Conservation (phyloP, 768 basidiomycete genomes). For the Kwoniella dejecticola region DNA sequence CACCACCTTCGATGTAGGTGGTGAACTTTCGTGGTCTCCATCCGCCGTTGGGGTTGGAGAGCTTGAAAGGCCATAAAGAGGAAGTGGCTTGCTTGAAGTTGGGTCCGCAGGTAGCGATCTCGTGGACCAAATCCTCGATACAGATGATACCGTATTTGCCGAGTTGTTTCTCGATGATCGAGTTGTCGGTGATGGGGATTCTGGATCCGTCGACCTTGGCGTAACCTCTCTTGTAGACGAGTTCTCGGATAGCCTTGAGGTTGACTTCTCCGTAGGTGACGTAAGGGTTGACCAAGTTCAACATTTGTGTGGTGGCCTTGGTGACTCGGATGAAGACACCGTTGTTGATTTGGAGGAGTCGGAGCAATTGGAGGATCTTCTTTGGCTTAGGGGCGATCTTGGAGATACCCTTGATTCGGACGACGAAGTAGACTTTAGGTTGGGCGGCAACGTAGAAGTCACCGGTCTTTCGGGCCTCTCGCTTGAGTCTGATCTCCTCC, state of each 20-base stretch:
- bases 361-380: conserved; percentile 97
- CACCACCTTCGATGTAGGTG: conserved; percentile 84
- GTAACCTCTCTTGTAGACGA: conserved; percentile 99
- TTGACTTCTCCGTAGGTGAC: conserved; percentile 93
- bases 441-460: conserved; percentile 98
- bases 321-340: conserved; percentile 98
- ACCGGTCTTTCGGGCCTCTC: conserved; percentile 83
- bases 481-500: conserved; percentile 94
- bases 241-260: conserved; percentile 91
- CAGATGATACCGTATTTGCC: conserved; percentile 95
- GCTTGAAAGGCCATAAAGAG: conserved; percentile 99
- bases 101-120: conserved; percentile 90
- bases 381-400: conserved; percentile 99
- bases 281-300: conserved; percentile 95
- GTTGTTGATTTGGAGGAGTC: conserved; percentile 99
- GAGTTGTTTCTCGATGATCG: conserved; percentile 84
- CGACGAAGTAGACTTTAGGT: conserved; percentile 95
- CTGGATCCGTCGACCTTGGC: conserved; percentile 98
- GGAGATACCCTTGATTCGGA: conserved; percentile 99
- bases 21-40: conserved; percentile 97
- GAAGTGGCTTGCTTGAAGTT: conserved; percentile 93
- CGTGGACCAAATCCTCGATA: conserved; percentile 95
- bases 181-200: conserved; percentile 91
- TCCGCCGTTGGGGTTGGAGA: conserved; percentile 97
- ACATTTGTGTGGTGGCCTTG: conserved; percentile 95